Evolutionary conservation across 2,329 filamentous ascomycete genomes (phyloP).

Genomic region (Exophiala calicioides): DNA sequence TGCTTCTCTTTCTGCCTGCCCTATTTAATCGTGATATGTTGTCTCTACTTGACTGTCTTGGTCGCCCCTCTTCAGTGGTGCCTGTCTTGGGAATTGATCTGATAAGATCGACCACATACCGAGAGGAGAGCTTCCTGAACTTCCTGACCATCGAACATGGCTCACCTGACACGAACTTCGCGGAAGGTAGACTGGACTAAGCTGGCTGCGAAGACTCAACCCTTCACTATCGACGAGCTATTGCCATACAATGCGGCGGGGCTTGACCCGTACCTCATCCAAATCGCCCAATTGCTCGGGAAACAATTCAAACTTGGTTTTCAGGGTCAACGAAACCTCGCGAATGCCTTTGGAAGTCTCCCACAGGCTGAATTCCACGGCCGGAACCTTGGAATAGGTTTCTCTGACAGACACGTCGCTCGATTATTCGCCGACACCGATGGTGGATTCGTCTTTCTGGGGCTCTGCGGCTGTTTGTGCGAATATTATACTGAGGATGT

Average conservation of each 20-base stretch:
- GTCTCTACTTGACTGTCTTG: too few relatives aligned
- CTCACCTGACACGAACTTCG: background rate
- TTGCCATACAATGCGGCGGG: conserved; percentile 11
- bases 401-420: conserved; percentile 10
- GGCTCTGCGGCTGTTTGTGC: conserved; percentile 6
- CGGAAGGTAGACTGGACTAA: conserved; percentile 3
- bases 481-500: conserved; percentile 13
- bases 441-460: conserved; percentile 13
- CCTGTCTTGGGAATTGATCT: too few relatives aligned
- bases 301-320: conserved; percentile 7
- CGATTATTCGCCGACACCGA: conserved; percentile 4
- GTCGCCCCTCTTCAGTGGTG: too few relatives aligned
- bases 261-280: conserved; percentile 11
- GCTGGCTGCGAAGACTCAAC: too few relatives aligned
- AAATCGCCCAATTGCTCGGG: conserved; percentile 8
- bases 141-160: background rate
- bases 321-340: conserved; percentile 11
- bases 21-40: too few relatives aligned
- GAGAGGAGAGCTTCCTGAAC: too few relatives aligned
- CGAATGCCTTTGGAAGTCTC: conserved; percentile 15
- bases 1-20: too few relatives aligned
- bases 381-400: conserved; percentile 10
- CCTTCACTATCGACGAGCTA: conserved; percentile 9
- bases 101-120: too few relatives aligned
- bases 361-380: conserved; percentile 13